Evolutionary conservation across 176 grass and related monocot genomes (phyloP).

Genomic region (Leersia perrieri): DNA sequence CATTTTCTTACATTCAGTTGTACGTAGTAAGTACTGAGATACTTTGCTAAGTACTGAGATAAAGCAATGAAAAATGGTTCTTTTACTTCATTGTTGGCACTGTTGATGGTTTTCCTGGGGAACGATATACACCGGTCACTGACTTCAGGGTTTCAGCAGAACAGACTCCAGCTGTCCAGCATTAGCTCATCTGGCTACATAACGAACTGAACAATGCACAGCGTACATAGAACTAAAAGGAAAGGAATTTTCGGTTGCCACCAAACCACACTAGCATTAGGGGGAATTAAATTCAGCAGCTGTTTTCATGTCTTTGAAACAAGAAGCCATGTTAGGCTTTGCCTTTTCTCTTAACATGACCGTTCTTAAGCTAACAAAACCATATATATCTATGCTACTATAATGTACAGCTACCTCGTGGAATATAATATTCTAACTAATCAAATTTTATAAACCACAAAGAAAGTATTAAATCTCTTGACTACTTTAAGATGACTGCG

Average conservation of each 20-base stretch:
- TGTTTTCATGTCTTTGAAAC: not conserved
- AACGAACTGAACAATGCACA: not conserved
- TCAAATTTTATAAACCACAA: conserved; percentile 24
- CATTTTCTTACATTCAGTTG: not conserved
- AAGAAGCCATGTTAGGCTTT: conserved; percentile 11
- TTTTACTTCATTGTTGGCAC: not conserved
- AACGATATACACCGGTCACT: not conserved
- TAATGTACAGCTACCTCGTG: conserved; percentile 23
- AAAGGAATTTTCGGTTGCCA: not conserved
- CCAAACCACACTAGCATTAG: conserved; percentile 6
- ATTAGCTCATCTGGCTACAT: not conserved
- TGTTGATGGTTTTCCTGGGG: not conserved
- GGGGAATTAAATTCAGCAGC: not conserved
- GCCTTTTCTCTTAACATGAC: not conserved
- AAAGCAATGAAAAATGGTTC: not conserved
- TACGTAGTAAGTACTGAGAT: not conserved
- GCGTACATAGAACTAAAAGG: not conserved
- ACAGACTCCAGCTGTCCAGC: not conserved
- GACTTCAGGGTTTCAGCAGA: not conserved
- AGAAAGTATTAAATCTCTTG: not conserved
- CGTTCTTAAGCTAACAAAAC: conserved; percentile 8
- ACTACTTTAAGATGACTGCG: conserved; percentile 22
- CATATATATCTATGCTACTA: not conserved
- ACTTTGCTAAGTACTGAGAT: not conserved
- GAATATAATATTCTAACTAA: conserved; percentile 1